Conservation (phyloP, 192 early-diverging fungal species). For the Coemansia sp. region DNA sequence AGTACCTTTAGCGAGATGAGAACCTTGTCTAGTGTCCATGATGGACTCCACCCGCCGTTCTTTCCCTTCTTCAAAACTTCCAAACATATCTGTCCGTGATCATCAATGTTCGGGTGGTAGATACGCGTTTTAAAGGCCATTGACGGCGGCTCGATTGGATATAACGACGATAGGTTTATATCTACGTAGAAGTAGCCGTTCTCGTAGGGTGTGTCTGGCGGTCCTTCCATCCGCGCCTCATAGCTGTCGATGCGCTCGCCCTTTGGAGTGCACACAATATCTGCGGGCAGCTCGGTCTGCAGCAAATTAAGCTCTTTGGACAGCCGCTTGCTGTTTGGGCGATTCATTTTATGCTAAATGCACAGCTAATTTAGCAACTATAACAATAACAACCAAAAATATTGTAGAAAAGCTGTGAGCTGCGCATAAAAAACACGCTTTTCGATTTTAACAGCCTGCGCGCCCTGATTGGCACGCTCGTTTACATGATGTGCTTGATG, state of each 20-base stretch:
- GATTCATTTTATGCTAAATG: neutral
- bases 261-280: constrained; percentile 61
- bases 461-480: too few species aligned
- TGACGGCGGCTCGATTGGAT: constrained; percentile 70
- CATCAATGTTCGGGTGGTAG: constrained; percentile 82
- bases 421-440: too few species aligned
- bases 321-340: constrained; percentile 16
- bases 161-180: constrained; percentile 49
- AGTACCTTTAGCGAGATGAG: constrained; percentile 59
- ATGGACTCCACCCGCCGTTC: constrained; percentile 68
- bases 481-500: neutral
- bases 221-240: constrained; percentile 62
- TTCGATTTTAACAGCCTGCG: too few species aligned
- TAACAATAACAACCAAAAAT: too few species aligned
- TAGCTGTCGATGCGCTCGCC: constrained; percentile 58
- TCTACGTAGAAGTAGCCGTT: constrained; percentile 63
- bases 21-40: constrained; percentile 61
- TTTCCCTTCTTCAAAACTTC: constrained; percentile 63
- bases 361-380: neutral
- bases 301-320: constrained; percentile 36
- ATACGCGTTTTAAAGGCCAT: constrained; percentile 69
- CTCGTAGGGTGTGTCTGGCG: constrained; percentile 65
- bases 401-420: too few species aligned
- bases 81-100: constrained; percentile 71
- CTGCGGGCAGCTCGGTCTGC: constrained; percentile 56